Evolutionary conservation across 768 basidiomycete species (phyloP), one percentile per base, ranked within the genome.

Genomic region (Auricularia auricula-judae): DNA sequence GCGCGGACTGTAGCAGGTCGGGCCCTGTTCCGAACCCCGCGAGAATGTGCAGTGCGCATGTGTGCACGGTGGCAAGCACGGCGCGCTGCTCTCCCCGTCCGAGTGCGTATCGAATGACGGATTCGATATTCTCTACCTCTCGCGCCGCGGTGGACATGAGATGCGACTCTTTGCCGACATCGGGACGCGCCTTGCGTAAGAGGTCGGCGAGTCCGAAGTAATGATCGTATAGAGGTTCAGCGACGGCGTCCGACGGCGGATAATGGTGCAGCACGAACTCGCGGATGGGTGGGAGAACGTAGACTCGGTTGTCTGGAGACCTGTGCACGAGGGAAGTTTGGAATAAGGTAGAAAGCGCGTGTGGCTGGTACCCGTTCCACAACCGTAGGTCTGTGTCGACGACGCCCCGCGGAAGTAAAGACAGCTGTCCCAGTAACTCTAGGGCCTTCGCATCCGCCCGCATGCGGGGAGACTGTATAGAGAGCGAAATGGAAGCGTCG

Each of bases 371-470:
- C 2, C 67, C 66, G 29, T 67, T 67, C 35, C 69, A 67, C 2
- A 36, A 59, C 1, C 29, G 62, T 1, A 70, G 61, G 47, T 69
- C 60, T 10, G 53, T 64, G 62, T 74, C 66, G 1, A 54, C 29
- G 8, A 69, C 53, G 11, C 53, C 53, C 8, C 29, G n/a, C 53
- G 53, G 53, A 7, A 54, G 53, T 18, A 54, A 29, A 7, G 53
- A 54, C 7, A 54, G 53, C 18, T n/a, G 53, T 7, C 53, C 18
- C 18, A 54, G 53, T 18, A 54, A 8, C 18, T 7, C 11, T 8
- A 54, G 18, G 8, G 53, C 53, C 8, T n/a, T 8, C 8, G 53
- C n/a, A 54, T n/a, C 53, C 8, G 18, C 29, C 53, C 18, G 18
- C 53, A 54, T 54, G 7, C 53, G 53, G 7, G 18, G 34, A 35